phyloP scores from a whole-genome alignment of 2,329 filamentous ascomycete genomes.

The Xylariaceae sp. region DNA sequence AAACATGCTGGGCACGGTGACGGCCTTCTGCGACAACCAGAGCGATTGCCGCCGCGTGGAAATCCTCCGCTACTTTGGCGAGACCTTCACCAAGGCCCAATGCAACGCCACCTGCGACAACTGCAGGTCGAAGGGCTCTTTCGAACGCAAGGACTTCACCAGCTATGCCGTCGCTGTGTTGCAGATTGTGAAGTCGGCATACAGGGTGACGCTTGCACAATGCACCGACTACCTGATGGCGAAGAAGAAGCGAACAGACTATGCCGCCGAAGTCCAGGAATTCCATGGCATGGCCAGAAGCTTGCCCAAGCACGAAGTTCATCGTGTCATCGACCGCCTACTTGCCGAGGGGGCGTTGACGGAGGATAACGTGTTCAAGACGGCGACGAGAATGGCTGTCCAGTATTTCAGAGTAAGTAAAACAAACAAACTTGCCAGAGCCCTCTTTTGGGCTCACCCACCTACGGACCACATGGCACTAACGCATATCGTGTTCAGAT shows the following conservation, averaged over 20 bases:
- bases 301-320: conserved; percentile 69
- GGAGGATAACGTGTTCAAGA: conserved; percentile 64
- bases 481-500: conserved; percentile 30
- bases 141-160: conserved; percentile 72
- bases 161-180: conserved; percentile 67
- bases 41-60: conserved; percentile 82
- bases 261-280: conserved; percentile 43
- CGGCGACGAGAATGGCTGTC: conserved; percentile 58
- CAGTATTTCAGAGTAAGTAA: conserved; percentile 63
- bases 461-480: no score
- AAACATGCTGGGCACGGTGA: conserved; percentile 78
- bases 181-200: conserved; percentile 56
- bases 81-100: conserved; percentile 65
- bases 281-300: conserved; percentile 64
- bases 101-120: conserved; percentile 83
- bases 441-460: no score
- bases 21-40: conserved; percentile 84
- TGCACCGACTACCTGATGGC: conserved; percentile 83
- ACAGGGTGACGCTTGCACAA: conserved; percentile 66
- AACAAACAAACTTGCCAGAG: no score
- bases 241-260: conserved; percentile 52
- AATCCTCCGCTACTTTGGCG: conserved; percentile 90
- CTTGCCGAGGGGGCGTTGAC: conserved; percentile 66
- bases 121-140: conserved; percentile 67
- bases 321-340: conserved; percentile 77